phyloP scores from a whole-genome alignment of 1,284 basidiomycete species.

The Retiboletus fuscus region DNA sequence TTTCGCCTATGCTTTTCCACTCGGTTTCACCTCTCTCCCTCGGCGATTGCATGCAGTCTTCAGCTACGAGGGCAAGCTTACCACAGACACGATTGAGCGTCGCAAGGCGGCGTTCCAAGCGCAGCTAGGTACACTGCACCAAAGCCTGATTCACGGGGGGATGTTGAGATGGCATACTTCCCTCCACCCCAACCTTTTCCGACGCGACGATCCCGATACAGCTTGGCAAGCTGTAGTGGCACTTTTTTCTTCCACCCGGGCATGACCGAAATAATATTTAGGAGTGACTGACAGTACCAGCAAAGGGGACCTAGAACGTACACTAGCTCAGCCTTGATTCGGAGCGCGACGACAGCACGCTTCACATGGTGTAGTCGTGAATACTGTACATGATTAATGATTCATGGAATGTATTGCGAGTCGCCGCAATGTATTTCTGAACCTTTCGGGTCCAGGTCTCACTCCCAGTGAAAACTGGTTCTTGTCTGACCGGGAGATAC shows the following conservation, averaged over 20 bases:
- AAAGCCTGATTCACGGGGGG: neutral
- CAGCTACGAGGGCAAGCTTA: neutral
- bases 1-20: constrained; percentile 25
- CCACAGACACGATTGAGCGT: rapidly evolving
- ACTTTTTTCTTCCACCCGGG: constrained; percentile 17
- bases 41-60: constrained; percentile 28
- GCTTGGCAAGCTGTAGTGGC: constrained; percentile 34
- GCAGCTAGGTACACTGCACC: constrained; percentile 5
- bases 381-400: no score
- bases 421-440: no score
- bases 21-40: constrained; percentile 7
- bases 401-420: neutral
- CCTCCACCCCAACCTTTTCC: constrained; percentile 17
- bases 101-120: neutral
- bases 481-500: no score
- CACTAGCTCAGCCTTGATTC: neutral
- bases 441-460: no score
- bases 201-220: neutral
- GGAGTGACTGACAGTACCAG: no score
- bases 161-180: constrained; percentile 16
- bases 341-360: no score
- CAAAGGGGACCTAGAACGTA: neutral
- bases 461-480: no score
- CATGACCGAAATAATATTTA: no score
- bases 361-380: neutral